Percentiles rank a stretch among this genome's conserved stretches.
Conservation (phyloP, 139 green algal genomes). For the Pleodorina starrii region DNA sequence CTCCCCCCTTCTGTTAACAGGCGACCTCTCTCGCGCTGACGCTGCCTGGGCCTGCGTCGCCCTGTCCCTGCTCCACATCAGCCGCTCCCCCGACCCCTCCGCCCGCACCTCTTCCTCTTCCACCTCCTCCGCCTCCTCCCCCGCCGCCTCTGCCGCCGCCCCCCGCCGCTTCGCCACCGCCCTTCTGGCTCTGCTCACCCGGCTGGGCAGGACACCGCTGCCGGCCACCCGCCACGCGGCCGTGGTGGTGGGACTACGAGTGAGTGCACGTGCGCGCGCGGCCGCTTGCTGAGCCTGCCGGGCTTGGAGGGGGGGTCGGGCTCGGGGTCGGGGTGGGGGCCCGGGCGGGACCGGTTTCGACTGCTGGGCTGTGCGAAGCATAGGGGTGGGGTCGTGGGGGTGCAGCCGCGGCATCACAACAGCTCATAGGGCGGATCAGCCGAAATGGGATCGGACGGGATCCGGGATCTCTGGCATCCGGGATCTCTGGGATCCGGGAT, state of each 20-base stretch:
- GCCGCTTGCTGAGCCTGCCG: too few species aligned
- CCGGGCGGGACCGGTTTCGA: too few species aligned
- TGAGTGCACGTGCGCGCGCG: neutral
- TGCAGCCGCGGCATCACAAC: too few species aligned
- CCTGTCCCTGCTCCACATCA: neutral
- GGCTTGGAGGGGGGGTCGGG: too few species aligned
- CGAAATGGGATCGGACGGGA: too few species aligned
- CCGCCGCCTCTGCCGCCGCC: neutral
- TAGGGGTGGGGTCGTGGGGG: too few species aligned
- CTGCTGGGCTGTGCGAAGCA: too few species aligned
- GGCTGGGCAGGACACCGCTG: neutral
- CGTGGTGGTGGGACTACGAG: conserved; percentile 12
- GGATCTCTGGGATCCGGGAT: too few species aligned
- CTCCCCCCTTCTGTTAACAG: too few species aligned
- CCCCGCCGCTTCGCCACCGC: neutral
- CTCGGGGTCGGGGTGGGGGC: too few species aligned
- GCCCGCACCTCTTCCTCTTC: neutral
- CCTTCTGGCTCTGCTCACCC: conserved; percentile 2
- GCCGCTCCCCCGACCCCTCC: neutral
- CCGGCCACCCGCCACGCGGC: neutral
- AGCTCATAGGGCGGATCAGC: too few species aligned
- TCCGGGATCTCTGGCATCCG: too few species aligned
- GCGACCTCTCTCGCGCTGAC: neutral
- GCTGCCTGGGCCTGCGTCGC: conserved; percentile 21
- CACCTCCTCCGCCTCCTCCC: neutral